phyloP scores from a whole-genome alignment of 495 filamentous ascomycete genomes.

The Mytilinidion resinicola region DNA sequence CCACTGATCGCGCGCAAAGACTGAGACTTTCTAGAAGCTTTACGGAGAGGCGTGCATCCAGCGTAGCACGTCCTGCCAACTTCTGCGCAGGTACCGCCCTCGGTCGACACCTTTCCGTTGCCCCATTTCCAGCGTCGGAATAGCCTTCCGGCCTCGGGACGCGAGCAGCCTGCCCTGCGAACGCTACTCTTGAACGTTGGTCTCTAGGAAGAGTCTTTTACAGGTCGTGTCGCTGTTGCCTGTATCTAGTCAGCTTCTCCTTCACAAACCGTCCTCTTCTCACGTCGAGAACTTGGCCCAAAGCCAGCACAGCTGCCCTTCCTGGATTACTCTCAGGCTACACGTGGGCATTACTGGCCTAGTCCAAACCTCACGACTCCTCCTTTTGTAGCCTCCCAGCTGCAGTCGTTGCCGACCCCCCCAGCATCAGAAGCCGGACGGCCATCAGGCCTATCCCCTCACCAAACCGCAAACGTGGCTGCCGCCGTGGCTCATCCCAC shows the following conservation, averaged over 20 bases:
- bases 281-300: constrained; percentile 16
- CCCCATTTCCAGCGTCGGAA: constrained; percentile 10
- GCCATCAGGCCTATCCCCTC: constrained; percentile 24
- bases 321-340: constrained; percentile 26
- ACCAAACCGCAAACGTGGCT: constrained; percentile 40
- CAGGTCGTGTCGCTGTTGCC: constrained; percentile 19
- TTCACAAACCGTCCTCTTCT: constrained; percentile 12
- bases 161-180: constrained; percentile 17
- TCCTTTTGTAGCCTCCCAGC: constrained; percentile 23
- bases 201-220: constrained; percentile 17
- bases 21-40: constrained; percentile 30
- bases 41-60: constrained; percentile 27
- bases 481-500: constrained; percentile 38
- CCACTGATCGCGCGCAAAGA: constrained; percentile 25
- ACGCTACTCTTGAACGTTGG: constrained; percentile 17
- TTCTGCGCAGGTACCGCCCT: constrained; percentile 25
- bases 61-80: constrained; percentile 18
- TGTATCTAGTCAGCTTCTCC: constrained; percentile 23
- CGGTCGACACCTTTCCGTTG: constrained; percentile 2
- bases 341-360: constrained; percentile 27
- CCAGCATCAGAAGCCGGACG: constrained; percentile 24
- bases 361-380: constrained; percentile 25
- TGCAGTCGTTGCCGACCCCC: constrained; percentile 25
- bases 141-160: constrained; percentile 14
- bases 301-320: constrained; percentile 23